Evolutionary conservation across 2,329 filamentous ascomycete genomes (phyloP), one percentile per base, ranked within the genome.

Genomic region (Zasmidium angulare): DNA sequence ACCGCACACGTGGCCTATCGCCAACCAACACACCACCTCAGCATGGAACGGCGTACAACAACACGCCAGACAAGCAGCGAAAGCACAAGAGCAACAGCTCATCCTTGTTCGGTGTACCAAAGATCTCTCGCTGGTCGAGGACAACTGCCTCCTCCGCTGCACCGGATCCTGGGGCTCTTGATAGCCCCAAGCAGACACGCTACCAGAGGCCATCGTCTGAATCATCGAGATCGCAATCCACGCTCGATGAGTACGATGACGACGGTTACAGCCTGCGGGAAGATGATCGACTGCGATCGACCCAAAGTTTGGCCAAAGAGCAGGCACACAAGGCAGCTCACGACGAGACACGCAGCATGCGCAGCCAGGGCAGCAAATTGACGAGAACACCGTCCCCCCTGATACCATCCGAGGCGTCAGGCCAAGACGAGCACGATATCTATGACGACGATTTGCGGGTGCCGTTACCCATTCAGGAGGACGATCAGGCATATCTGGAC

Each of bases 51-150:
- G 56, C 65, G 46, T 61, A 83, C 58, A 93, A 90, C 77, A 87
- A 86, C 57, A 86, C 84, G 1, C 88, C 90, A 9, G 88, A 91
- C 4, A 91, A 90, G 76, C 84, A 85, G 63, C 90, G 89, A 74
- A 97, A 96, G 78, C 90, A 96, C 78, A 96, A 96, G 74, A 93
- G 91, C 0, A 89, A 85, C 71, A 86, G 87, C 59, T 95, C 91
- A 0, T 91, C 90, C 0, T 81, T 87, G 81, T 89, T 96, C 57
- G 77, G 76, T 51, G 67, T 78, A 62, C 92, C 93, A 22, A 97
- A 96, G 79, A 93, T 96, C 63, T 98, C 95, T 4, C 86, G 95
- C 47, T 99, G 95, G 95, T 98, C 93, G 0, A 95, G 96, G 77
- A 98, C 93, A 1, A 99, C 95, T 0, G 85, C 93, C 2, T 96